Evolutionary conservation across 2,329 filamentous ascomycete genomes (phyloP).

Genomic region (Fusarium devonianum): DNA sequence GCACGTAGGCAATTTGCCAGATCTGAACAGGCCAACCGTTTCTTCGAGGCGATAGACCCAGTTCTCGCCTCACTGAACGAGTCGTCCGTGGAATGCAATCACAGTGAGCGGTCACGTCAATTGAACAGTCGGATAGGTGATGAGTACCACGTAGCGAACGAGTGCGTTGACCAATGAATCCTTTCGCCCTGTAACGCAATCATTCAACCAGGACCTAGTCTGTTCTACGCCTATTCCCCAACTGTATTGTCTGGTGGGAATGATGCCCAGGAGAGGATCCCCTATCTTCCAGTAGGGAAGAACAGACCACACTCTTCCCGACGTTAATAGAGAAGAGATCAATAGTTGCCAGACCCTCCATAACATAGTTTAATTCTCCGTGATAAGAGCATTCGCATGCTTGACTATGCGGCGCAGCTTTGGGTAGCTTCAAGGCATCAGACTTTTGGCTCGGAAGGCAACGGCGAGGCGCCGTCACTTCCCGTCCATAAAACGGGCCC

Average conservation of each 20-base stretch:
- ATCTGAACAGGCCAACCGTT: slow-evolving; percentile 33
- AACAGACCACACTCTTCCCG: too few relatives aligned
- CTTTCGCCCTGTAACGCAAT: slow-evolving; percentile 5
- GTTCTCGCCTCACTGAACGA: slow-evolving; percentile 31
- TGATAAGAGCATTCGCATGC: too few relatives aligned
- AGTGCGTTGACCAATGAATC: slow-evolving; percentile 19
- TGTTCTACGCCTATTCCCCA: neutral
- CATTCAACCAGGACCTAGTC: neutral
- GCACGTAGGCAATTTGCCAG: too few relatives aligned
- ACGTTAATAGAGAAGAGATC: too few relatives aligned
- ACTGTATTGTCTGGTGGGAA: slow-evolving; percentile 5
- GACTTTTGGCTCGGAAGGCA: slow-evolving; percentile 20
- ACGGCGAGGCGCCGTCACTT: slow-evolving; percentile 28
- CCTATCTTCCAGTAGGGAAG: neutral
- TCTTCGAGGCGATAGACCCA: slow-evolving; percentile 17
- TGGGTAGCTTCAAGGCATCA: neutral
- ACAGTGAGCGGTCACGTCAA: slow-evolving; percentile 19
- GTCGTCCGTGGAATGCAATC: slow-evolving; percentile 8
- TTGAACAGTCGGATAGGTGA: neutral
- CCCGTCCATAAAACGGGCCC: slow-evolving; percentile 11
- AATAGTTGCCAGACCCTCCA: too few relatives aligned
- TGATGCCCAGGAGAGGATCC: neutral
- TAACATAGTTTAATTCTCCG: too few relatives aligned
- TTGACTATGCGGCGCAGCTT: too few relatives aligned
- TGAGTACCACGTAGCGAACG: neutral